Conservation (phyloP, 805 yeast species). For the Candida nitratophila region DNA sequence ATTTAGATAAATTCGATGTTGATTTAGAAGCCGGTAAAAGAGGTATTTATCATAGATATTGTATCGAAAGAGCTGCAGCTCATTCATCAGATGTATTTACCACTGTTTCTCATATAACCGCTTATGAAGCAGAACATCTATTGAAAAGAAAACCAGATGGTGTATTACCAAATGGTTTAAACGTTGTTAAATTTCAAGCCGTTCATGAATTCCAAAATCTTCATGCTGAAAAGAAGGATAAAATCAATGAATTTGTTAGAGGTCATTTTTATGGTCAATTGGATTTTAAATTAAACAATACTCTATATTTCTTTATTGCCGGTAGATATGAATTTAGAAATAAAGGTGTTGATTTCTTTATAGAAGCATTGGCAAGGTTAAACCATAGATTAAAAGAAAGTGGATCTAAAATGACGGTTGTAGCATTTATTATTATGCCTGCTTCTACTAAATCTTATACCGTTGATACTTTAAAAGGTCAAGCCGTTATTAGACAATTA, state of each 20-base stretch:
- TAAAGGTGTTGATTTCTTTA: constrained; percentile 93
- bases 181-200: constrained; percentile 93
- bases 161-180: constrained; percentile 92
- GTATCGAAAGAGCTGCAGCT: constrained; percentile 94
- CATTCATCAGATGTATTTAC: constrained; percentile 96
- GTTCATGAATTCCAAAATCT: constrained; percentile 97
- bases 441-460: constrained; percentile 92
- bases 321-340: constrained; percentile 96
- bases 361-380: constrained; percentile 86
- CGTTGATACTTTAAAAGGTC: constrained; percentile 91
- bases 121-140: constrained; percentile 87
- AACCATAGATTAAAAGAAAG: constrained; percentile 78
- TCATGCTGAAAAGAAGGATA: constrained; percentile 87
- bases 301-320: constrained; percentile 91
- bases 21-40: constrained; percentile 98
- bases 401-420: constrained; percentile 86
- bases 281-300: constrained; percentile 90
- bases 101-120: constrained; percentile 96
- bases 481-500: constrained; percentile 88
- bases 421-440: constrained; percentile 97
- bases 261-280: constrained; percentile 97
- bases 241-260: constrained; percentile 87
- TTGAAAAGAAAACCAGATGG: constrained; percentile 96
- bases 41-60: constrained; percentile 94
- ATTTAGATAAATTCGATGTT: constrained; percentile 71